phyloP scores from a whole-genome alignment of 768 basidiomycete genomes.

The Psilocybe tampanensis region DNA sequence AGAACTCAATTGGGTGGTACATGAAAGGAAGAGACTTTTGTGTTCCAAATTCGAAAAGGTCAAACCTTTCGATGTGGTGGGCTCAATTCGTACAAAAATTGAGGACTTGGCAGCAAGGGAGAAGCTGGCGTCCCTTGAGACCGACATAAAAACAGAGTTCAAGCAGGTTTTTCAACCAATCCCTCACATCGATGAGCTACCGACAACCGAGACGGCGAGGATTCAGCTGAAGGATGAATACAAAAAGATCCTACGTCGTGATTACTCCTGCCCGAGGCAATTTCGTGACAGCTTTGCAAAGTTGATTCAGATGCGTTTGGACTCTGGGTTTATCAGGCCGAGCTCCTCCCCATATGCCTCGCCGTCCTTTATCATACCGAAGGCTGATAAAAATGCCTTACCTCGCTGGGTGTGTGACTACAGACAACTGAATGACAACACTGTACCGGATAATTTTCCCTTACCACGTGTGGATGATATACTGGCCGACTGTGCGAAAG shows the following conservation, averaged over 20 bases:
- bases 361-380: slow-evolving; percentile 38
- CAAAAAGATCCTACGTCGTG: slow-evolving; percentile 14
- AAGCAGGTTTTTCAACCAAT: slow-evolving; percentile 16
- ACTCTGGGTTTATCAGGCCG: slow-evolving; percentile 28
- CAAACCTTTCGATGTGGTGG: neutral
- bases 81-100: neutral
- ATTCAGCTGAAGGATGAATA: slow-evolving; percentile 29
- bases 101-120: neutral
- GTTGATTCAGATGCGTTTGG: slow-evolving; percentile 29
- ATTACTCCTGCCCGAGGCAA: slow-evolving; percentile 32
- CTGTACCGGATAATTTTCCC: slow-evolving; percentile 21
- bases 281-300: slow-evolving; percentile 31
- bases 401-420: slow-evolving; percentile 38
- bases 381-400: slow-evolving; percentile 24
- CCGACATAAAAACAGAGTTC: slow-evolving; percentile 2
- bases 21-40: neutral
- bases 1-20: neutral
- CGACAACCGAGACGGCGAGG: neutral
- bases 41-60: neutral
- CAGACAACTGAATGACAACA: slow-evolving; percentile 28
- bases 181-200: slow-evolving; percentile 16
- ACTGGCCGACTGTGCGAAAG: slow-evolving; percentile 20
- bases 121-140: neutral
- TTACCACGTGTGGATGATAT: slow-evolving; percentile 25
- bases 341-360: slow-evolving; percentile 31